Evolutionary conservation across 1,284 basidiomycete genomes (phyloP), one percentile per base, ranked within the genome.

Genomic region (Stygiomarasmius scandens): DNA sequence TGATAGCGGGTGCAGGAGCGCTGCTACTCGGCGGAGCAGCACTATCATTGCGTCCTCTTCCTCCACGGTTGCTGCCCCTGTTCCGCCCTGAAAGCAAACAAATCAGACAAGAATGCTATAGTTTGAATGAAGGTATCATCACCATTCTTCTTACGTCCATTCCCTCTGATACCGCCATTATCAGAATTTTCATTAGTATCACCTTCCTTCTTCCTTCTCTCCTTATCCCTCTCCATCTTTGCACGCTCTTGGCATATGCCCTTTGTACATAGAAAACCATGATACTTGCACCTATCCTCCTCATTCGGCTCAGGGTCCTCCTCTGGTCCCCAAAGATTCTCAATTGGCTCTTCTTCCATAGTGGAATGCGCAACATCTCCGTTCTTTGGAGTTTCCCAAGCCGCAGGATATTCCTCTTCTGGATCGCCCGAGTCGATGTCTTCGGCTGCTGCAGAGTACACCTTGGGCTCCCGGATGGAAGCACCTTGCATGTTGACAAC

Each of bases 251-350:
- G 16, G 27, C 55, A 56, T 19, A 56, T 56, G 3, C 55, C 55
- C 34, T 47, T 56, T 10, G 38, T 34, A 19, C 55, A 56, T 12
- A 45, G 14, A 20, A 34, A 27, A 12, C 55, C 55, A 52, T 56
- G 55, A 3, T 34, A 32, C 22, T 48, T 32, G 22, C 55, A 56
- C 14, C 36, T 32, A 6, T 49, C 47, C 49, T 49, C 38, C 29
- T 48, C 25, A 29, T 22, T 5, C 14, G 8, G 3, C 12, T 16
- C 27, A 46, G 52, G 43, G 16, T 29, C 38, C 25, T 22, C 22
- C 19, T 51, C 23, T 22, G 32, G 27, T 3, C 14, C 49, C 55
- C 55, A 57, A 14, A 57, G 34, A 25, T 57, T 52, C 50, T 52
- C 29, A 34, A 41, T 19, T 16, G n/a, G 14, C 38, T 41, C 38